A percentile compares a stretch with the other conserved stretches of the same genome.
Evolutionary conservation across 2,329 filamentous ascomycete species (phyloP).

Genomic region (Trichoderma lentiforme): DNA sequence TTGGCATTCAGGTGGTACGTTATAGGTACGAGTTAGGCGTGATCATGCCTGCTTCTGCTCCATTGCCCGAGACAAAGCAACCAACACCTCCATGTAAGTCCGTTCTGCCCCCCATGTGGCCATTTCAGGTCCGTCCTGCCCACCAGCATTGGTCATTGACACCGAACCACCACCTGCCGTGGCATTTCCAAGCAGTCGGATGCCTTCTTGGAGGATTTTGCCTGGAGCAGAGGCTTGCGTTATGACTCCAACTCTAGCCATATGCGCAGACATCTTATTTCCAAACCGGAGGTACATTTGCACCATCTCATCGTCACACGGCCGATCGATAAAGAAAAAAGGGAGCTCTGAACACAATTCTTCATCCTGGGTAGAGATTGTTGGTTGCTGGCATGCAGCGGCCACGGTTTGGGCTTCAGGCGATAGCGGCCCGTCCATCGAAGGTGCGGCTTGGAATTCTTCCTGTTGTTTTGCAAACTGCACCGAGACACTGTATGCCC

Average conservation of each 20-base stretch:
- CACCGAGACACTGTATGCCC: background rate
- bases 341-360: background rate
- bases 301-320: background rate
- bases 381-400: background rate
- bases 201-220: background rate
- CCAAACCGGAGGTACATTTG: background rate
- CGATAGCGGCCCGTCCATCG: background rate
- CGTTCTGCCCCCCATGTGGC: background rate
- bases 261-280: background rate
- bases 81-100: background rate
- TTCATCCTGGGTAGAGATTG: background rate
- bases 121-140: background rate
- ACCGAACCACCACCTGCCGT: background rate
- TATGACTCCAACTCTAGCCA: background rate
- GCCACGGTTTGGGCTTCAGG: background rate
- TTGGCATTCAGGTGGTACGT: background rate
- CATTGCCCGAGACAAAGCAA: background rate
- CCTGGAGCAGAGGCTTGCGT: background rate
- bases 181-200: background rate
- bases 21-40: background rate
- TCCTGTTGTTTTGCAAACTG: background rate
- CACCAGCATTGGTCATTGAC: background rate
- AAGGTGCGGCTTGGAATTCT: background rate
- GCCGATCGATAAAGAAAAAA: background rate
- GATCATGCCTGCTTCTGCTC: background rate